Evolutionary conservation across 2,329 filamentous ascomycete species (phyloP).

Genomic region (Pyricularia sp.): DNA sequence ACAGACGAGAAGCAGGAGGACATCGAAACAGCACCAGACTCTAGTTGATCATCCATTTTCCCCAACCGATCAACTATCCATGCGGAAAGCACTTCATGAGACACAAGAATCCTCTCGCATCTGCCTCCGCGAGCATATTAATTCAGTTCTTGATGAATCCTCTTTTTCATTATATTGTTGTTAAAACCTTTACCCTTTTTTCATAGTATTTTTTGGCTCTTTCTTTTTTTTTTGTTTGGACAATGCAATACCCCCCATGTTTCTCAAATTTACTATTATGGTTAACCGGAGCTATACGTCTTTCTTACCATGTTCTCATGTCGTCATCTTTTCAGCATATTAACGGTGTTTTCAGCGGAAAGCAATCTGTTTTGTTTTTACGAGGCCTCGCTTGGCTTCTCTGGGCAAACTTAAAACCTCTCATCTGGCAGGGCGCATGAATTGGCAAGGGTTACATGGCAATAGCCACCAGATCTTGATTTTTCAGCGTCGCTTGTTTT

Average conservation of each 20-base stretch:
- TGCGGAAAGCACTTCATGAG: neutral
- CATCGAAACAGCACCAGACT: conserved; percentile 22
- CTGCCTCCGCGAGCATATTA: neutral
- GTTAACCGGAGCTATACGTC: neutral
- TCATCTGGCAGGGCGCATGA: neutral
- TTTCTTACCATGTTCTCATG: neutral
- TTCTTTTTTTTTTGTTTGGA: neutral
- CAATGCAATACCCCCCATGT: neutral
- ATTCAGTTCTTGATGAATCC: neutral
- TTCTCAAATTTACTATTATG: neutral
- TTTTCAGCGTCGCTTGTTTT: conserved; percentile 2
- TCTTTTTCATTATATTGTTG: neutral
- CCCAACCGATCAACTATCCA: neutral
- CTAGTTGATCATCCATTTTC: neutral
- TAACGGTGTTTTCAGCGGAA: neutral
- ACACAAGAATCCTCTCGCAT: neutral
- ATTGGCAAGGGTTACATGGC: neutral
- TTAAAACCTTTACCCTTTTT: neutral
- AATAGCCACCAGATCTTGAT: neutral
- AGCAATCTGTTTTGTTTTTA: neutral
- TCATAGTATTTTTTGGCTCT: neutral
- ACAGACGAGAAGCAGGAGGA: conserved; percentile 29
- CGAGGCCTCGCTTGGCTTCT: neutral
- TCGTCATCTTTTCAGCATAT: neutral
- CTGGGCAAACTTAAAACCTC: neutral